Evolutionary conservation across 1,284 basidiomycete genomes (phyloP).

Genomic region (Apiotrichum siamense): DNA sequence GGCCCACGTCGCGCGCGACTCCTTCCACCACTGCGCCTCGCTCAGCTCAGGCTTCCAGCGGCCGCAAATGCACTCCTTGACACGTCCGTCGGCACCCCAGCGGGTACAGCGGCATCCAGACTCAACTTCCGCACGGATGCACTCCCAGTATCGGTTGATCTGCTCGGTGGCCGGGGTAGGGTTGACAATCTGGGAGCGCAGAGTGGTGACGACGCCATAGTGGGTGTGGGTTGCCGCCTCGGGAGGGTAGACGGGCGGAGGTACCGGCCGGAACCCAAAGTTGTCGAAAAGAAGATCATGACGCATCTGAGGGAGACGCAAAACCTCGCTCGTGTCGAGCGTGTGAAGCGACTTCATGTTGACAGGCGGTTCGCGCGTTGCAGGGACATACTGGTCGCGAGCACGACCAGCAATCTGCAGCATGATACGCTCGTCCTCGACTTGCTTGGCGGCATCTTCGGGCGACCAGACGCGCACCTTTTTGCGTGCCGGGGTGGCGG

Average conservation of each 20-base stretch:
- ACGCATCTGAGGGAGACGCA: slow-evolving; percentile 82
- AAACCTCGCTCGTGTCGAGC: slow-evolving; percentile 75
- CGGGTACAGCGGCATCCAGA: slow-evolving; percentile 77
- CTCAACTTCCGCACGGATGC: slow-evolving; percentile 71
- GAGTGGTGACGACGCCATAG: slow-evolving; percentile 23
- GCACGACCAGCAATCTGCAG: slow-evolving; percentile 17
- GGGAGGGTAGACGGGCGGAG: slow-evolving; percentile 52
- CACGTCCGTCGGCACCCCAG: slow-evolving; percentile 53
- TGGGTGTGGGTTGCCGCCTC: slow-evolving; percentile 2
- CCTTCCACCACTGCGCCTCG: slow-evolving; percentile 48
- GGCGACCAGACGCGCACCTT: slow-evolving; percentile 17
- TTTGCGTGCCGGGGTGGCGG: slow-evolving; percentile 6
- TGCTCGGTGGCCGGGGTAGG: slow-evolving; percentile 48
- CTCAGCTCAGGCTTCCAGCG: slow-evolving; percentile 40
- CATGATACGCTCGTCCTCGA: slow-evolving; percentile 19
- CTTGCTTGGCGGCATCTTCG: slow-evolving; percentile 14
- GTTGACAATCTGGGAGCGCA: slow-evolving; percentile 24
- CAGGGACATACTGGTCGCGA: slow-evolving; percentile 24
- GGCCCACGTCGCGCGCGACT: slow-evolving; percentile 55
- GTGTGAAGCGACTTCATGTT: slow-evolving; percentile 76
- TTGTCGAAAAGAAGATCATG: slow-evolving; percentile 84
- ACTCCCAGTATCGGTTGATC: slow-evolving; percentile 77
- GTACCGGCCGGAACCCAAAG: slow-evolving; percentile 38
- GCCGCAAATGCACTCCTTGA: slow-evolving; percentile 58
- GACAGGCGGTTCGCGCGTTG: slow-evolving; percentile 58